Base-by-base conservation (phyloP, 208 protist genomes). In the Leishmania braziliensis region DNA sequence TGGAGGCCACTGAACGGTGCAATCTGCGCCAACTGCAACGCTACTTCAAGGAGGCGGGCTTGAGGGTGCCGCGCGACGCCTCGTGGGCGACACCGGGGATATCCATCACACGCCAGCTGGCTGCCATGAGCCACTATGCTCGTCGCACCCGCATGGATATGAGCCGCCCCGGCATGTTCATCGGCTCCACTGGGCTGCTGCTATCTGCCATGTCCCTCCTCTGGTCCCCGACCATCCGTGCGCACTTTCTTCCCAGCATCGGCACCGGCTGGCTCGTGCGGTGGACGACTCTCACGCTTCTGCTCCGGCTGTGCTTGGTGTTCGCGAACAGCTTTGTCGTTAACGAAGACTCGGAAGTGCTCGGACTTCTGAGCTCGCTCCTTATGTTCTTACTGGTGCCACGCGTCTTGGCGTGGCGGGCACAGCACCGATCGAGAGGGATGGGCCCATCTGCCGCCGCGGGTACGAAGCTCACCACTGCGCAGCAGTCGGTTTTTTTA, bases 251-350 rank as follows among this genome's bases (percentile, higher is more conserved):
- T 4, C 72, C 76, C 0, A 14, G 82, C 72, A 81, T 72, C 78
- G 78, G 69, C 43, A 74, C 46, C 77, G 77, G 78, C 68, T 90
- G 62, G 79, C 0, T 51, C 46, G 70, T 81, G 65, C 62, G 80
- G 20, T 91, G 81, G 86, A 74, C 85, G 54, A 60, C 86, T 43
- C 3, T 89, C 16, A 82, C 92, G 23, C 60, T 94, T 39, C 62
- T 93, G 5, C 60, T 94, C 46, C 91, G 91, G 33, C 54, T 92
- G 33, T 84, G 81, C 78, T 79, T 77, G 48, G 79, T 90, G 75
- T 91, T 95, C 80, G 90, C 93, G 29, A 96, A 96, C 83, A 95
- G 93, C 80, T 95, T 95, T 78, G 85, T 93, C 29, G 81, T 94
- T 39, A 91, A 92, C 58, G 93, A 96, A 60, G 89, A 93, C 81